These are phyloP conservation scores for Vicia faba DNA, from an alignment of 306 rosid genomes.

Conservation along the genomic window DNA sequence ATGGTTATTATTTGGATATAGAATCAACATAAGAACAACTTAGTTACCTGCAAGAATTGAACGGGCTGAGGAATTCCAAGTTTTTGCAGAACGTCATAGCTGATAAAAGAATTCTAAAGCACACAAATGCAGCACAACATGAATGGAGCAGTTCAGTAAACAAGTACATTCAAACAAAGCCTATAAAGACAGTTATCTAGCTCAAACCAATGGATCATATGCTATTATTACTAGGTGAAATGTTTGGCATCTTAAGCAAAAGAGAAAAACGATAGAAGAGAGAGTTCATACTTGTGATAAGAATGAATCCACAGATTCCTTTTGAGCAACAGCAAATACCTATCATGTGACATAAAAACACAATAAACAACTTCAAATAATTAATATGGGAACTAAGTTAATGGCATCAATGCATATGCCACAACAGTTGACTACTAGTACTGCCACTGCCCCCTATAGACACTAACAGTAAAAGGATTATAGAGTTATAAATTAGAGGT, in stretches of 20 bases:
- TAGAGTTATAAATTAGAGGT: constrained; percentile 17
- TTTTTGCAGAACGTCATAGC: constrained; percentile 76
- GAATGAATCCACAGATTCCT: constrained; percentile 83
- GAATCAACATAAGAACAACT: constrained; percentile 44
- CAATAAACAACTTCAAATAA: constrained; percentile 17
- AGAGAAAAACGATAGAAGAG: constrained; percentile 20
- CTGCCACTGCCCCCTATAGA: constrained; percentile 19
- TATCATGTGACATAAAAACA: constrained; percentile 45
- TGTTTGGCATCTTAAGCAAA: constrained; percentile 26
- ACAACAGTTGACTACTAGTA: constrained; percentile 22
- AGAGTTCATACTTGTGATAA: constrained; percentile 77
- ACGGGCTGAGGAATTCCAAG: constrained; percentile 94
- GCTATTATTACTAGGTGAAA: constrained; percentile 18
- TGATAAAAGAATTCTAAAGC: constrained; percentile 83
- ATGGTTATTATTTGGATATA: constrained; percentile 15
- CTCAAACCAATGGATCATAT: constrained; percentile 28
- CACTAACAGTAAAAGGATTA: constrained; percentile 19
- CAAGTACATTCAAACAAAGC: constrained; percentile 18
- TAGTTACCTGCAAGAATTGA: constrained; percentile 94
- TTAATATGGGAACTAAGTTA: constrained; percentile 17
- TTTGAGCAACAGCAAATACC: constrained; percentile 94
- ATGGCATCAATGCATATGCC: constrained; percentile 15
- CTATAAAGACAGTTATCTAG: constrained; percentile 14
- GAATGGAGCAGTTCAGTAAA: constrained; percentile 19
- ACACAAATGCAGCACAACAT: constrained; percentile 22